Conservation (phyloP, 495 filamentous ascomycete genomes). For the Lindgomyces ingoldianus region DNA sequence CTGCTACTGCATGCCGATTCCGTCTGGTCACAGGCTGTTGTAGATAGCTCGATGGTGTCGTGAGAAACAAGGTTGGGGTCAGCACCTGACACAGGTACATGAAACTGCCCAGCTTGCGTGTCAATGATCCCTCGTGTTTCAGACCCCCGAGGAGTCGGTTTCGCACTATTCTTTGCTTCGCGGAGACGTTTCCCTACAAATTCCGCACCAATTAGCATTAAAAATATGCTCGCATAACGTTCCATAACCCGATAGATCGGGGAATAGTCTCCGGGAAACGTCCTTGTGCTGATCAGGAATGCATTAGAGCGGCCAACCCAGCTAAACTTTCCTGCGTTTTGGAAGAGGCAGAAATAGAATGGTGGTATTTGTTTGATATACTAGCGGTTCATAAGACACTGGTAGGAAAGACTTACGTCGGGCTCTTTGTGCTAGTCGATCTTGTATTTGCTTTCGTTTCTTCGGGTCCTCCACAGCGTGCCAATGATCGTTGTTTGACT, state of each 20-base stretch:
- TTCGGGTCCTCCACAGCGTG: conserved; percentile 24
- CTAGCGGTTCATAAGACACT: background rate
- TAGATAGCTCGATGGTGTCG: background rate
- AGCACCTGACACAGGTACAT: background rate
- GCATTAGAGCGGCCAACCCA: background rate
- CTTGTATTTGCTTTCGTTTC: conserved; percentile 36
- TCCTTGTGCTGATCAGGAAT: conserved; percentile 16
- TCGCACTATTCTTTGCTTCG: conserved; percentile 29
- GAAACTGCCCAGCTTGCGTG: conserved; percentile 10
- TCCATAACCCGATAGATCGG: background rate
- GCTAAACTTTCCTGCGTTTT: background rate
- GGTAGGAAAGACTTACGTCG: conserved; percentile 23
- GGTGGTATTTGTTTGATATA: background rate
- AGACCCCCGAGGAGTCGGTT: conserved; percentile 2
- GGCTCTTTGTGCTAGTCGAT: conserved; percentile 35
- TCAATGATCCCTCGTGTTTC: conserved; percentile 9
- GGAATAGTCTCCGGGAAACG: background rate
- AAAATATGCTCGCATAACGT: background rate
- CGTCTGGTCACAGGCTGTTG: background rate
- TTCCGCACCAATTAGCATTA: conserved; percentile 18
- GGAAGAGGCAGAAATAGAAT: background rate
- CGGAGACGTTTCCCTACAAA: conserved; percentile 29
- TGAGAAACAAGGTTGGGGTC: conserved; percentile 9
- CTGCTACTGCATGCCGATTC: background rate
- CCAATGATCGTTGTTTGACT: conserved; percentile 26